Evolutionary conservation across 768 basidiomycete genomes (phyloP).

Genomic region (Crassisporium funariophilum): DNA sequence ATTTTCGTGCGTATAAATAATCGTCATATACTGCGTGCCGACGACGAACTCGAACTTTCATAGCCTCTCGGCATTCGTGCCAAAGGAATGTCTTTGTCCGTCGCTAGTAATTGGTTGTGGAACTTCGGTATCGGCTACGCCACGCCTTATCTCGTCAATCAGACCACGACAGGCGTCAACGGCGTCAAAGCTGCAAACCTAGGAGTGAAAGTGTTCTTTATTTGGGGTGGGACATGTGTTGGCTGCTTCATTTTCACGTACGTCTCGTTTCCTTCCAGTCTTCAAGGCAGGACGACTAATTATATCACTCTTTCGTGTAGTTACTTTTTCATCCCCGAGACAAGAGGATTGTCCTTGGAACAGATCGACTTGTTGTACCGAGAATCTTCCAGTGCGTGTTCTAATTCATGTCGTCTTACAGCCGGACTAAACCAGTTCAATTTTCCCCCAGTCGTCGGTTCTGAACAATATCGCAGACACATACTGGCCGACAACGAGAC

Average conservation of each 20-base stretch:
- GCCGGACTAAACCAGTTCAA: no score
- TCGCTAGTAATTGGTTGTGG: constrained; percentile 59
- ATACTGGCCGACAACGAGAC: no score
- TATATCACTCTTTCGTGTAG: no score
- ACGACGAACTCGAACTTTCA: no score
- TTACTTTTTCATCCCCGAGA: constrained; percentile 37
- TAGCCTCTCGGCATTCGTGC: constrained; percentile 75
- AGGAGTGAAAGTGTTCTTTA: constrained; percentile 78
- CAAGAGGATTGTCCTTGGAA: constrained; percentile 79
- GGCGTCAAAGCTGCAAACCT: constrained; percentile 45
- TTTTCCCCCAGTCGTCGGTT: no score
- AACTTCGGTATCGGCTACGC: constrained; percentile 63
- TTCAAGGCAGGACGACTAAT: constrained; percentile 26
- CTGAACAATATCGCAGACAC: no score
- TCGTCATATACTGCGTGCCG: no score
- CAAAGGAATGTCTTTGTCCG: constrained; percentile 74
- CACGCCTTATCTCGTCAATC: constrained; percentile 60
- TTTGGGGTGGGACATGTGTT: constrained; percentile 69
- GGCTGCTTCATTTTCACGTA: constrained; percentile 74
- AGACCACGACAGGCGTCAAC: constrained; percentile 20
- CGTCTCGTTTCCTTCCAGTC: constrained; percentile 42
- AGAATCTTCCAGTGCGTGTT: constrained; percentile 42
- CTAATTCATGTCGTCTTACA: no score
- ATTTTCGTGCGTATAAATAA: constrained; percentile 55
- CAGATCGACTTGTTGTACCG: constrained; percentile 78